Evolutionary conservation across 2,329 filamentous ascomycete genomes (phyloP), one percentile per base, ranked within the genome.

Genomic region (Colletotrichum sp.): DNA sequence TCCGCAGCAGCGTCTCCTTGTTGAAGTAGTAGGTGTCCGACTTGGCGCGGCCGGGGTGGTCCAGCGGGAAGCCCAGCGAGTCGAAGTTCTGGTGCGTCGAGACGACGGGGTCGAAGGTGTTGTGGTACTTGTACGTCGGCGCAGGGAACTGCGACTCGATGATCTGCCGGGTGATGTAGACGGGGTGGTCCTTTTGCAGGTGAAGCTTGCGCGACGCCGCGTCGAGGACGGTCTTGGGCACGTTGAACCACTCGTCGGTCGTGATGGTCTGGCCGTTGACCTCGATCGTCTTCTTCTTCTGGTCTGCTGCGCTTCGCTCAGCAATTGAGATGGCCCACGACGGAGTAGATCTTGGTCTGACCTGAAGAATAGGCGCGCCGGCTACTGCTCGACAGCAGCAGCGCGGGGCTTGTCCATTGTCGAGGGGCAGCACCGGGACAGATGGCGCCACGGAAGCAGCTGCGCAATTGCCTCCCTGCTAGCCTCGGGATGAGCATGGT

Each of bases 21-120:
- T 98, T 98, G 82, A 99, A 87, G 85, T 99, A 99, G 88, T 99
- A 99, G 1, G 97, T 99, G 86, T 99, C 97, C 16, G 95, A 96
- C 79, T 92, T 92, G 79, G 92, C 95, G 67, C 97, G 93, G 76
- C 97, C 97, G 6, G 96, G 95, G 81, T 99, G 97, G 83, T 98
- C 94, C 8, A 89, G 81, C 0, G 96, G 94, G 82, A 99, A 99
- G 60, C 96, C 96, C 9, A 99, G 89, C n/a, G 96, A 97, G 86
- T 99, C 97, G 83, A 99, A 99, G 84, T 99, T 99, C 82, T 98
- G 94, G 13, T 89, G 86, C 3, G 95, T 94, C 39, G 94, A 93
- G 28, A 99, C 97, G 55, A 98, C 92, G 1, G 97, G 96, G 79
- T 94, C 93, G 81, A 96, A 92, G 70, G 92, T 88, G 81, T 95